Conservation (phyloP, 192 early-diverging fungal genomes). For the Oehlia diaphana region DNA sequence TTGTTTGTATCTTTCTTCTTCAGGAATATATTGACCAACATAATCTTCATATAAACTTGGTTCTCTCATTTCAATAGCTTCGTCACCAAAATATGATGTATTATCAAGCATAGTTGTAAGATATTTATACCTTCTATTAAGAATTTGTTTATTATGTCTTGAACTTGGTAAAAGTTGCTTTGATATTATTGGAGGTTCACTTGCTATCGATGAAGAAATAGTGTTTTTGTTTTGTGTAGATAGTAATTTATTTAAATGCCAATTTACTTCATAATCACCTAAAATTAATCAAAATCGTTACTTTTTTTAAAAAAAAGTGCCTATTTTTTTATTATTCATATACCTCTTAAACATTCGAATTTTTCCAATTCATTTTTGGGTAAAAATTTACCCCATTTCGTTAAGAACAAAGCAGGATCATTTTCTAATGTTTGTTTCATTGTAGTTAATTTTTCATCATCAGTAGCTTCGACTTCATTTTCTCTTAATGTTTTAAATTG, state of each 20-base stretch:
- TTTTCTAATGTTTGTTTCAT: slow-evolving; percentile 31
- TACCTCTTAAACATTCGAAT: slow-evolving; percentile 34
- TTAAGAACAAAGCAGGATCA: slow-evolving; percentile 44
- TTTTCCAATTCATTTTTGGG: slow-evolving; percentile 27
- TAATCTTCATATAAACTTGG: slow-evolving; percentile 45
- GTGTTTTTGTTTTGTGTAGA: slow-evolving; percentile 3
- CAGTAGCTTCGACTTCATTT: slow-evolving; percentile 31
- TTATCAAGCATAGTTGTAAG: slow-evolving; percentile 32
- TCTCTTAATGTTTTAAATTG: slow-evolving; percentile 38
- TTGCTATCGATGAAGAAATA: neutral
- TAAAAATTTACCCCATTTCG: slow-evolving; percentile 43
- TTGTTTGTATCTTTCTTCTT: slow-evolving; percentile 25
- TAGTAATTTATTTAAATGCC: slow-evolving; percentile 32
- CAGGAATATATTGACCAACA: slow-evolving; percentile 42
- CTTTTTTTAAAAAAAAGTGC: neutral
- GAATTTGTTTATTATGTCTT: slow-evolving; percentile 25
- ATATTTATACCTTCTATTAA: slow-evolving; percentile 43
- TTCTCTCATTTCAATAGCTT: slow-evolving; percentile 41
- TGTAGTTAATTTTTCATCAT: slow-evolving; percentile 32
- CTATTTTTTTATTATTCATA: neutral
- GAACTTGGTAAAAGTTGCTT: neutral
- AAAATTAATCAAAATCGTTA: neutral
- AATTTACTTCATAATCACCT: slow-evolving; percentile 43
- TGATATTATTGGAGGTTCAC: slow-evolving; percentile 1
- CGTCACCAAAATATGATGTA: slow-evolving; percentile 41